A percentile compares a stretch with the other conserved stretches of the same genome.
These are phyloP conservation scores for Cudoniella acicularis DNA, from an alignment of 495 filamentous ascomycete species.

Conservation along the genomic window DNA sequence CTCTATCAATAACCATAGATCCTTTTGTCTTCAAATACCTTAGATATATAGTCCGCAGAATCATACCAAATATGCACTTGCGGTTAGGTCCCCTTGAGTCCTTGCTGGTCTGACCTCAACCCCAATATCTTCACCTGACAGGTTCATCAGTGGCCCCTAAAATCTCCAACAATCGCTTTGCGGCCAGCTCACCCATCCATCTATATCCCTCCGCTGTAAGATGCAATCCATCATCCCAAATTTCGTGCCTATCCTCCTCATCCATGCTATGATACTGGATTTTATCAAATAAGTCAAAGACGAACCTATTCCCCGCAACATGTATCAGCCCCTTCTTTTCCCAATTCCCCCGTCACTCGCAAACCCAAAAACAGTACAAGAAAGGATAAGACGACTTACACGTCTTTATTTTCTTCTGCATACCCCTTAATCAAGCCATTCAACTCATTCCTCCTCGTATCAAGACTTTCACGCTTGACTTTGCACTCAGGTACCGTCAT, in stretches of 20 bases:
- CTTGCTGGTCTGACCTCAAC: too few species aligned
- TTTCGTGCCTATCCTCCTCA: constrained; percentile 35
- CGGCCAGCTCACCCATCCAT: constrained; percentile 52
- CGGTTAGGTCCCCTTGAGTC: too few species aligned
- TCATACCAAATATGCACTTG: too few species aligned
- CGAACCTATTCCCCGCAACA: constrained; percentile 24
- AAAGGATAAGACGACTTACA: constrained; percentile 31
- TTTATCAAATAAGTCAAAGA: constrained; percentile 49
- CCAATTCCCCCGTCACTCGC: neutral
- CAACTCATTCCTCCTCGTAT: constrained; percentile 39
- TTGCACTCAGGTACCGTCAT: constrained; percentile 56
- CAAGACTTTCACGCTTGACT: constrained; percentile 23
- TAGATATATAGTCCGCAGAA: too few species aligned
- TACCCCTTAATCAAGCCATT: constrained; percentile 50
- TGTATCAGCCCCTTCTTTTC: neutral
- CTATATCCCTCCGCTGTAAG: constrained; percentile 56
- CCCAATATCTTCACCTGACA: too few species aligned
- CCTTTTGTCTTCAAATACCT: too few species aligned
- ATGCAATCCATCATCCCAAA: constrained; percentile 63
- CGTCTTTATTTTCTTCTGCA: constrained; percentile 35
- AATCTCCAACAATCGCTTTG: constrained; percentile 15
- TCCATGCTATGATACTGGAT: constrained; percentile 50
- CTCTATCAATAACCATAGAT: too few species aligned
- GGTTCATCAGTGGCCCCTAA: too few species aligned
- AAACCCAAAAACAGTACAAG: neutral